Evolutionary conservation across 2,329 filamentous ascomycete species (phyloP), one percentile per base, ranked within the genome.

Genomic region (Xylariales sp.): DNA sequence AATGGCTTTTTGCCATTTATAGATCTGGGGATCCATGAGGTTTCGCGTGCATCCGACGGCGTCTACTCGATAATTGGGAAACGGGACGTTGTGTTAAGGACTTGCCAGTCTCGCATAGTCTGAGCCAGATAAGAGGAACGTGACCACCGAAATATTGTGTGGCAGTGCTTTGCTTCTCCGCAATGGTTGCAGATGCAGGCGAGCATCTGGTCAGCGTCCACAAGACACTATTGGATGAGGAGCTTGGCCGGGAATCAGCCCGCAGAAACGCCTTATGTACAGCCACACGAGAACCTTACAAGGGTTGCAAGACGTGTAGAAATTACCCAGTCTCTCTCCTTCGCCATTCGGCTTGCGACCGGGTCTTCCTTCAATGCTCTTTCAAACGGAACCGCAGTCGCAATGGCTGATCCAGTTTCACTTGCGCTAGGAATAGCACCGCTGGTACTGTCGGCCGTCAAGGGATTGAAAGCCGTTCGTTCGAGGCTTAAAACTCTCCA

Each of bases 371-470:
- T 16, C 23, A 52, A 12, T 52, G 46, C 48, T 14, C 28, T 12
- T 4, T 32, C 10, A 16, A 18, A 12, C 4, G 10, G 9, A 14
- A 1, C 28, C 7, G 23, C 3, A 12, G 28, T 14, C 23, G 32
- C 48, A 6, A 71, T 71, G 69, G 63, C 69, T 16, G 69, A 71
- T 14, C 56, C 56, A 12, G 16, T 59, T 23, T 59, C 56, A 49
- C 64, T 71, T 53, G 67, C 67, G 2, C 64, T 71, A 34, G 70
- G 64, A 10, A 69, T 72, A 52, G n/a, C 69, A 18, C 69, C 70
- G 5, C 48, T 72, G 6, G 67, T 60, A 30, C 43, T 69, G 12
- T 48, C 36, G 23, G 65, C 69, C 32, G 56, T 71, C 18, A 68
- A 71, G 34, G 69, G 67, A 10, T 58, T 68, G 5, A 48, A 49